Percentiles rank a stretch among this genome's conserved stretches.
These are phyloP conservation scores for Pisolithus marmoratus DNA, from an alignment of 768 basidiomycete species.

Conservation along the genomic window DNA sequence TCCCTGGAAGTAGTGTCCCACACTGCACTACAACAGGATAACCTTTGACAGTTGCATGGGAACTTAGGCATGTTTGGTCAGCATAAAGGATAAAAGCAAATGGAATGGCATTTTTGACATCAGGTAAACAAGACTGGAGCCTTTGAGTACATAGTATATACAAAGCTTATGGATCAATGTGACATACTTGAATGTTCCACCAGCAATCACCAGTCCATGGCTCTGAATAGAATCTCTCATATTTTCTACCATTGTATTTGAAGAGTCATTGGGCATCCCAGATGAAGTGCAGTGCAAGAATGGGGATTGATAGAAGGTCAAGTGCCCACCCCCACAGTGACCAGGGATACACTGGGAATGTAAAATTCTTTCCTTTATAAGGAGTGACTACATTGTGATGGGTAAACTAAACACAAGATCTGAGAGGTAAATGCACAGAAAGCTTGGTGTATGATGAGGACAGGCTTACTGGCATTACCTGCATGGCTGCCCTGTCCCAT, in stretches of 20 bases:
- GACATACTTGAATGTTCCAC: constrained; percentile 31
- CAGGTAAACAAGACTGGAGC: neutral
- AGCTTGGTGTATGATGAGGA: too few relatives aligned
- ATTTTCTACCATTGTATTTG: constrained; percentile 22
- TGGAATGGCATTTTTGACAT: constrained; percentile 14
- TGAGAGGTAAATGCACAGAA: too few relatives aligned
- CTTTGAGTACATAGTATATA: too few relatives aligned
- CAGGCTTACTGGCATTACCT: too few relatives aligned
- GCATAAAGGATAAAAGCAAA: constrained; percentile 35
- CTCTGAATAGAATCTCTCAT: constrained; percentile 27
- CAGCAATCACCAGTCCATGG: constrained; percentile 33
- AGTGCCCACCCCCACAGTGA: constrained; percentile 6
- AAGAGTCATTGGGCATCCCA: constrained; percentile 30
- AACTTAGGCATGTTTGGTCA: constrained; percentile 34
- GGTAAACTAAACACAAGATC: neutral
- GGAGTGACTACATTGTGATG: neutral
- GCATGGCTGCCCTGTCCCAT: too few relatives aligned
- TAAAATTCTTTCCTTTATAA: neutral
- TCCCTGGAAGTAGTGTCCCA: constrained; percentile 16
- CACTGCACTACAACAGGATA: constrained; percentile 27
- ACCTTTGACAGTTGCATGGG: constrained; percentile 32
- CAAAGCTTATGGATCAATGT: too few relatives aligned
- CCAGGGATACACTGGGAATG: neutral
- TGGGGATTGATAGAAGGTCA: constrained; percentile 4
- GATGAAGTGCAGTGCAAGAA: constrained; percentile 11